Evolutionary conservation across 164 flowering plant genomes (phyloP), one percentile per base, ranked within the genome.

Genomic region (Chimonanthus salicifolius): DNA sequence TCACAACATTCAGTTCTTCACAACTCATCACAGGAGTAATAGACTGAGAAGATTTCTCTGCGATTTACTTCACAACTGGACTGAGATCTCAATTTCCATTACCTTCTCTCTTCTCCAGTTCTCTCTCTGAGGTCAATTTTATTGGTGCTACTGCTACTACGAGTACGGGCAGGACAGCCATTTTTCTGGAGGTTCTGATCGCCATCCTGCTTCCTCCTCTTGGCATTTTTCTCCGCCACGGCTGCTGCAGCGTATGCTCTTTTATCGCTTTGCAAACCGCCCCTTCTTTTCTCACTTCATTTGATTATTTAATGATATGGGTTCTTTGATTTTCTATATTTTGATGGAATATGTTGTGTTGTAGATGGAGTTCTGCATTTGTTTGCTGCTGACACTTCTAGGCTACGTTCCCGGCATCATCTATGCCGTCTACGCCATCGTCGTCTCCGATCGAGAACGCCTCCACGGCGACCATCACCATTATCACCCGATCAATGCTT

Each of bases 201-300:
- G 92, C 96, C 20, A 82, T 91, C 78, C 58, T 91, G 67, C 83
- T 89, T 43, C 93, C 96, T 79, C 96, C 93, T 0, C 63, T 91
- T 16, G 96, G 96, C 6, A 93, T 90, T 49, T 90, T 84, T 77
- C 68, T 90, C 75, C 58, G 90, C 45, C 89, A 87, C 54, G 95
- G 95, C 4, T 90, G 96, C 82, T 87, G 95, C 89, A 87, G 75
- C 18, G 92, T 90, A 87, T 44, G 83, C 15, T 2, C 62, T 15
- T 9, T 5, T 9, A 49, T 5, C 6, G 9, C 72, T 67, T 20
- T 62, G 50, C 54, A 70, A 73, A 71, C 70, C 54, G 49, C 65
- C 72, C 71, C 66, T n/a, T 68, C 54, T 47, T 48, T 47, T 15
- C 11, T 16, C 50, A 16, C 2, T 11, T 54, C 16, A 54, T 54